Base-by-base conservation (phyloP, 495 filamentous ascomycete genomes). In the Pseudoneurospora amorphoporcata region DNA sequence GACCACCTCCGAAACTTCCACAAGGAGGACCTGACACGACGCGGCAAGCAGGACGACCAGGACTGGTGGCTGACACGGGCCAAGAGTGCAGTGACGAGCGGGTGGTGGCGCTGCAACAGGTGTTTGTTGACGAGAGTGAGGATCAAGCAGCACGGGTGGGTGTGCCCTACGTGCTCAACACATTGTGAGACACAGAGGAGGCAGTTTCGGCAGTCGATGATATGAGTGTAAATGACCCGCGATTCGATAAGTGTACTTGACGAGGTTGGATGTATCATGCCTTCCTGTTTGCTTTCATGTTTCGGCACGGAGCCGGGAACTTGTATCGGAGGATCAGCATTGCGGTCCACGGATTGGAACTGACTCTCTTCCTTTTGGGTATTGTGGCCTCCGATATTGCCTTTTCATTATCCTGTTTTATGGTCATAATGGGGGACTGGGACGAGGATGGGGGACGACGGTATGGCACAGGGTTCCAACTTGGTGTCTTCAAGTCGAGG, bases 1-100 rank as follows among this genome's bases (percentile, higher is more conserved):
- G 85, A 87, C 45, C 86, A 88, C 73, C 79, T 85, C 9, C 79
- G 85, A 12, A 81, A 84, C 12, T 84, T 72, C 69, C 86, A 88
- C 78, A 79, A 76, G 32, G 86, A 88, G 74, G 86, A 87, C 72
- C 74, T 87, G 17, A 53, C 75, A 73, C 81, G 79, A 32, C 78
- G 82, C 2, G 72, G 74, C n/a, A 73, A 40, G 29, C 72, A 53
- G 70, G 72, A 39, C 9, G 76, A 78, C 32, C n/a, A n/a, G 2
- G 68, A 61, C 17, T 79, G 74, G 73, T 79, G 79, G 79, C 29
- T 17, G 35, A 32, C 38, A 8, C 71, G 76, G 70, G 43, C 73
- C 16, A 17, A 41, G 1, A 9, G 32, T 37, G 76, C 75, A 6
- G 73, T 86, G 65, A 39, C 71, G 10, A n/a, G n/a, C 17, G 77